Conservation (phyloP, 805 yeast genomes). For the Cyberlindnera lachancei region DNA sequence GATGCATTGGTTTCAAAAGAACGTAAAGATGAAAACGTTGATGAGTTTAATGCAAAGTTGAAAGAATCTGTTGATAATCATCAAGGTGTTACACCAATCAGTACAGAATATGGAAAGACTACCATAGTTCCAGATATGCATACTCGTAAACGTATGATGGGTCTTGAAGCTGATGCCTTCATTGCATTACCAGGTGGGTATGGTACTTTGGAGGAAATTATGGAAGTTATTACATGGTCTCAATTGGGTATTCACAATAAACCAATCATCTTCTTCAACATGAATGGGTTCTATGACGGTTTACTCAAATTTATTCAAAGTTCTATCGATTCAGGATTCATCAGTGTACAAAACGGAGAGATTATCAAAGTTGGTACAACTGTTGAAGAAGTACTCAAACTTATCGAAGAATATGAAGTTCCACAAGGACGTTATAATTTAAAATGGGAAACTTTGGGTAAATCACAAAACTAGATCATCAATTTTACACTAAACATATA, state of each 20-base stretch:
- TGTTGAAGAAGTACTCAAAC: conserved; percentile 58
- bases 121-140: conserved; percentile 86
- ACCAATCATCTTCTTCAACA: conserved; percentile 73
- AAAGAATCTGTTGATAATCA: conserved; percentile 52
- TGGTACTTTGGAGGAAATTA: conserved; percentile 83
- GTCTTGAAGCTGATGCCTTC: conserved; percentile 77
- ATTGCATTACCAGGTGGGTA: conserved; percentile 90
- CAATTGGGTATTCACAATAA: conserved; percentile 81
- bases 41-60: conserved; percentile 39
- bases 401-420: conserved; percentile 50
- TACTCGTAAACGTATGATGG: conserved; percentile 82
- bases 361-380: conserved; percentile 64
- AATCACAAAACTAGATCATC: too few relatives aligned
- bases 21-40: conserved; percentile 35
- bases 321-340: conserved; percentile 59
- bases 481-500: too few relatives aligned
- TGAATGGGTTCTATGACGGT: conserved; percentile 73
- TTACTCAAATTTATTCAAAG: conserved; percentile 53
- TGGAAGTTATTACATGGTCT: conserved; percentile 88
- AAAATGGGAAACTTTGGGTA: conserved; percentile 48
- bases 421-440: conserved; percentile 72
- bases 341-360: conserved; percentile 55
- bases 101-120: conserved; percentile 58
- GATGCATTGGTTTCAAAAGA: conserved; percentile 71
- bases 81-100: conserved; percentile 56